phyloP scores from a whole-genome alignment of 805 yeast genomes.

The Nakazawaea pomicola region DNA sequence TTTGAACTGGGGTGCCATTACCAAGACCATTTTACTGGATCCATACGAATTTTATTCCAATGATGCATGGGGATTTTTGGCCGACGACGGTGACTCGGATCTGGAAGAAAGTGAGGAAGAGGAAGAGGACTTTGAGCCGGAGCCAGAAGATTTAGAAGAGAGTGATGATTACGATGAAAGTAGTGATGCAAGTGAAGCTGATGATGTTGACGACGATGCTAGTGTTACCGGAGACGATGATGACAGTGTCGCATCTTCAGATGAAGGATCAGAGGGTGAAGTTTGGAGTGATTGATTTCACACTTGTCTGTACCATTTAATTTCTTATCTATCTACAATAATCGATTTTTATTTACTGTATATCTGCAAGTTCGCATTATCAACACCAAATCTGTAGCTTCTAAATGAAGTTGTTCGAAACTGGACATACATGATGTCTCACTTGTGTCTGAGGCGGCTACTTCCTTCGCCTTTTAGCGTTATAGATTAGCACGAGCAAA shows the following conservation, averaged over 20 bases:
- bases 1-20: constrained; percentile 91
- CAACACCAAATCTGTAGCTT: no score
- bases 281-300: constrained; percentile 24
- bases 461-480: no score
- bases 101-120: constrained; percentile 65
- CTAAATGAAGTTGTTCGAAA: no score
- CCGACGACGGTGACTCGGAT: constrained; percentile 80
- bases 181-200: constrained; percentile 28
- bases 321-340: no score
- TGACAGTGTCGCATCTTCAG: constrained; percentile 19
- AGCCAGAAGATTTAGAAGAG: constrained; percentile 50
- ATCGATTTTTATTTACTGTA: no score
- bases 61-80: constrained; percentile 96
- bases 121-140: constrained; percentile 66
- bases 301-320: no score
- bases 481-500: no score
- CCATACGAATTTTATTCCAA: constrained; percentile 91
- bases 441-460: no score
- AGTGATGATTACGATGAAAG: constrained; percentile 29
- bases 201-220: constrained; percentile 25
- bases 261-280: constrained; percentile 19
- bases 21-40: constrained; percentile 89
- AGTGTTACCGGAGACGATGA: constrained; percentile 20
- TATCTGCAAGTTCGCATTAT: no score
- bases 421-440: no score